Conservation (phyloP, 1,284 basidiomycete species). For the Sutorius eximius region DNA sequence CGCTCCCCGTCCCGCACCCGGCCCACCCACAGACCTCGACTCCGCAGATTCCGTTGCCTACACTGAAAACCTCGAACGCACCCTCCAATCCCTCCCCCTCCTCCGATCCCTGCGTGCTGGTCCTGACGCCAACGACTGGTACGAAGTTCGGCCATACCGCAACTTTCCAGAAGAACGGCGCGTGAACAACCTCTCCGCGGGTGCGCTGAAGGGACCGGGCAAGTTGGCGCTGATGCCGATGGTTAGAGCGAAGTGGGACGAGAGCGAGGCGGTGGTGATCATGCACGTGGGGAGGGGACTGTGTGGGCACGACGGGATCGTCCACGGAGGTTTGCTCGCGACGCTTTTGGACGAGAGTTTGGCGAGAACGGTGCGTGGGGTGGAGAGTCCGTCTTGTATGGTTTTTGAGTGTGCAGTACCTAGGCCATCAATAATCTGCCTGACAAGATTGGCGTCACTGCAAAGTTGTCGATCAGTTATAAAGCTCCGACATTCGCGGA, state of each 20-base stretch:
- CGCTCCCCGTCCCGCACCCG: conserved; percentile 69
- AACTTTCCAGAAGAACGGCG: conserved; percentile 67
- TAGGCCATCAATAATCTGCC: conserved; percentile 82
- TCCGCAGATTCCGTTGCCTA: conserved; percentile 64
- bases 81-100: conserved; percentile 64
- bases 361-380: conserved; percentile 66
- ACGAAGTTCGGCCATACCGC: conserved; percentile 77
- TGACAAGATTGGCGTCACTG: conserved; percentile 91
- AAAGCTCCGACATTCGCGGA: conserved; percentile 81
- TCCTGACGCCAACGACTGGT: conserved; percentile 61
- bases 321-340: conserved; percentile 91
- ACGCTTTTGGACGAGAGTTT: conserved; percentile 89
- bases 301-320: conserved; percentile 91
- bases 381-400: neutral
- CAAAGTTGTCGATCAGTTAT: conserved; percentile 75
- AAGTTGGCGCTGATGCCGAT: conserved; percentile 79
- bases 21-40: conserved; percentile 54
- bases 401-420: conserved; percentile 3
- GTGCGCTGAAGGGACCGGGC: conserved; percentile 82
- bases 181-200: conserved; percentile 81
- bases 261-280: conserved; percentile 68
- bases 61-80: conserved; percentile 62
- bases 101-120: conserved; percentile 52
- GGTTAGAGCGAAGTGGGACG: conserved; percentile 73
- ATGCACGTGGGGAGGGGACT: conserved; percentile 83